Evolutionary conservation across 768 basidiomycete genomes (phyloP), one percentile per base, ranked within the genome.

Genomic region (Serendipita vermifera): DNA sequence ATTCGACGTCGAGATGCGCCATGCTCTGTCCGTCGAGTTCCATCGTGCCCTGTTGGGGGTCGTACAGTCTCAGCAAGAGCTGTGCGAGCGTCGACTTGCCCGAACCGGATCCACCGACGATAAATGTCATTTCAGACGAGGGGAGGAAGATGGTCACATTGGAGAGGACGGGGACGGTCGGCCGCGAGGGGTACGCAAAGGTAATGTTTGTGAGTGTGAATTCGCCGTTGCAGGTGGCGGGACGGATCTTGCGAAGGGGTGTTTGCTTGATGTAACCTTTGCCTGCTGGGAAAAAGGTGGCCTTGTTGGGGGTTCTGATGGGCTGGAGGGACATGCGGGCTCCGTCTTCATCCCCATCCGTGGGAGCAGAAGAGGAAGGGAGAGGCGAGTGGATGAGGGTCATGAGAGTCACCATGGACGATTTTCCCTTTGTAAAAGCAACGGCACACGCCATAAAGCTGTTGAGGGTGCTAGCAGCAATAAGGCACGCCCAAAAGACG

Each of bases 401-500:
- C 29, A 89, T 65, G 27, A 92, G 72, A 0, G 79, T 73, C 1
- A 76, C 80, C 76, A 90, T 83, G 3, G 86, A 81, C 55, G 78
- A 78, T 66, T 94, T 96, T 56, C 90, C 94, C 65, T 85, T 85
- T 15, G 83, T 76, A 58, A 96, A 70, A 29, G 74, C 69, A 59
- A 92, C 82, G 62, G 89, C 71, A 59, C 87, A 81, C 0, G 92
- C 91, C 7, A 97, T 80, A 63, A 81, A 82, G 76, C 85, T 81
- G 66, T 96, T 91, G 2, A 96, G 70, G 66, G 89, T 91, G 62
- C 78, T 83, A 1, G 86, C 84, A 0, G 89, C 91, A 59, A 97
- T 86, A 20, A 97, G 73, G 66, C 89, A 92, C 0, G 94, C 92
- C 93, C 94, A 98, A 68, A 98, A 99, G 54, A 93, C 89, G n/a